Base-by-base conservation (phyloP, 805 yeast genomes). In the Monosporozyma yasuniensis region DNA sequence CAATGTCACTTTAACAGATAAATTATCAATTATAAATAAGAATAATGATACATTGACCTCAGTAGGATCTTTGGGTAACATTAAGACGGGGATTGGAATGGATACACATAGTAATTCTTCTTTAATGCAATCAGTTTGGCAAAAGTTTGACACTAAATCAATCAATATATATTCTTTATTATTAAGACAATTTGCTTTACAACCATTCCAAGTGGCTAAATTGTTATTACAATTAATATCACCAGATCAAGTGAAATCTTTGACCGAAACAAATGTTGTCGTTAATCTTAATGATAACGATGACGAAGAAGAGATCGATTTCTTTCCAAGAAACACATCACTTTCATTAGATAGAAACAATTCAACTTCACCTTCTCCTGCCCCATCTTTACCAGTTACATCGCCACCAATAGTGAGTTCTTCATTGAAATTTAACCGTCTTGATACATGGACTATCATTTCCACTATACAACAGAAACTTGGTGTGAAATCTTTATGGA, bases 1-100 rank as follows among this genome's bases (percentile, higher is more conserved):
- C 42, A 76, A 76, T 1, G 53, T 58, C 37, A 65, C 73, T 1
- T 60, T 73, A 3, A 69, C 74, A 1, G 66, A 74, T 14, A 72
- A 71, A 49, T 45, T 66, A 25, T 58, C 61, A 46, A 63, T 70
- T n/a, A 19, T 44, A 19, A 32, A 39, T 16, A 39, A 22, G 25
- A 14, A 39, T 14, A 39, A 14, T 39, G 42, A 19, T 21, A 21
- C 4, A 10, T 39, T 39, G n/a, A 14, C 16, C 7, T n/a, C 14
- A 12, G 35, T 37, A 8, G 23, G 41, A 4, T 37, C 41, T 11
- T 23, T 37, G 41, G 41, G 41, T 1, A 37, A 19, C 12, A 37
- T 18, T 18, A 37, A 19, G 23, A 37, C 11, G 9, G 23, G 41
- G 4, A 18, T 18, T 32, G 10, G 35, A 2, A 37, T 8, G 21